Base-by-base conservation (phyloP, 1,139 yeast species). In the Candida glucosophila region DNA sequence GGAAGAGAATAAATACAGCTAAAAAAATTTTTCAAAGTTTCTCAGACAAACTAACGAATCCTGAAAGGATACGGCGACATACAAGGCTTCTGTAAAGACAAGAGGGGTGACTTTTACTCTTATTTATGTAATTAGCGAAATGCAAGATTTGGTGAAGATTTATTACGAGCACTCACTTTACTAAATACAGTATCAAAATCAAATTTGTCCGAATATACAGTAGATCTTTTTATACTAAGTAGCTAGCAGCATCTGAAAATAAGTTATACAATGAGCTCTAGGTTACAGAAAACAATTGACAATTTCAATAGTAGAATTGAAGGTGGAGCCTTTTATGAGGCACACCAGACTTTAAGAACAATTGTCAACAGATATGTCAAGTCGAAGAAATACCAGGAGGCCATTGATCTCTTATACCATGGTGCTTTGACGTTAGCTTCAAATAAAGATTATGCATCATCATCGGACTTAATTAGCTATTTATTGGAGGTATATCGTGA, bases 301-400 rank as follows among this genome's bases (percentile, higher is more conserved):
- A 57, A 90, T 34, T 79, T 79, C 55, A 73, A 75, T 42, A 65
- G 68, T 24, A 77, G 81, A 43, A 78, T 88, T 36, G 72, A 69
- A 25, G 68, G 67, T 25, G 86, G 86, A 3, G 81, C 86, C 28
- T 85, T 67, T 55, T 88, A 88, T 47, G 98, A 90, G 48, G 97
- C 97, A 0, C 95, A 88, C 47, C 97, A 88, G 52, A 88, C 95
- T 0, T 66, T 88, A 27, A 63, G 95, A 43, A 85, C 96, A 6
- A 79, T 88, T 31, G 85, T 82, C 23, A 85, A 86, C 38, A 64
- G 98, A 44, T 79, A 82, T 44, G 77, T 81, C 24, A 74, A 83
- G 36, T 51, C 77, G 17, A 72, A 73, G 35, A 74, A 79, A 35
- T 82, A 68, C 47, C 51, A 54, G 4, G 78, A 78, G 22, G 95